Base-by-base conservation (phyloP, 768 basidiomycete genomes). In the Leccinum arenicola region DNA sequence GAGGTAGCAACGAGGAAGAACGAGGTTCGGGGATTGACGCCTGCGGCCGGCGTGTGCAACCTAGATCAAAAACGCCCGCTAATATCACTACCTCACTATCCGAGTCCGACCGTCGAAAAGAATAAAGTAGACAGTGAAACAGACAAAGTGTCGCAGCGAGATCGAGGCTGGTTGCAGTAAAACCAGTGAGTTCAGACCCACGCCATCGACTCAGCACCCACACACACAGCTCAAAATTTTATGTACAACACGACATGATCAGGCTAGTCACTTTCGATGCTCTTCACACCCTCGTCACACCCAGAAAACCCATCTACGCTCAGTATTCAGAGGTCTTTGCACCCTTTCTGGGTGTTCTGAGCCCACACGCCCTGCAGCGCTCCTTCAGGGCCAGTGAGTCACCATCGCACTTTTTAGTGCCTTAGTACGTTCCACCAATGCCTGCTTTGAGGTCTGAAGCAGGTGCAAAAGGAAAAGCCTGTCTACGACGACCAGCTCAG, bases 181-280 rank as follows among this genome's bases (percentile, higher is more conserved):
- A 23, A 23, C 45, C 47, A 33, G 31, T 33, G 11, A 23, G 23
- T 23, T 23, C 45, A 23, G 15, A 50, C 49, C 49, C 49, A 50
- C 49, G 49, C 49, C 48, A 49, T 49, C 48, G n/a, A 7, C 14
- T n/a, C 7, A 38, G 33, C 52, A 17, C 17, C 29, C 29, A 12
- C 40, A 29, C 40, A 19, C 54, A 50, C 36, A 27, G 47, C 55
- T 57, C 51, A 38, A 9, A 9, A 35, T 35, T 35, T 48, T 21
- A 15, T 23, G 47, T 25, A 48, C 47, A 25, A 0, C 33, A 23
- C 25, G 17, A 17, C 3, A 51, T 62, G 66, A 82, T 89, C 69
- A 82, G 80, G 9, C 75, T 91, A 7, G 86, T 91, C 50, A 84
- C 87, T n/a, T 92, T 93, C 64, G 91, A 93, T 66, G 84, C 84